Conservation (phyloP, 2,329 filamentous ascomycete species). For the Madurella mycetomatis region DNA sequence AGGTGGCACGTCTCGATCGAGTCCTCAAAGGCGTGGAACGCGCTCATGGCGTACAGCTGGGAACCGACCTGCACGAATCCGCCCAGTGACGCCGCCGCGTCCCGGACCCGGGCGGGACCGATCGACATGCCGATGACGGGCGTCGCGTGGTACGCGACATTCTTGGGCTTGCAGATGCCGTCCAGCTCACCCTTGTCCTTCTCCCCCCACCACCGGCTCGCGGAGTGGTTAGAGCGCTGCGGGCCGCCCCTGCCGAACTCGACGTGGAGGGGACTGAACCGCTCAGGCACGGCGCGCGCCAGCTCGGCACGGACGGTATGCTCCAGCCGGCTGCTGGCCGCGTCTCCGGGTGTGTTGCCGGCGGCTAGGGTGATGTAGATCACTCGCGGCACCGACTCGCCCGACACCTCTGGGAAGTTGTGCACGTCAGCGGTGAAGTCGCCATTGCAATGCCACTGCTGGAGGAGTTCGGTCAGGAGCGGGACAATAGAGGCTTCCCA, state of each 20-base stretch:
- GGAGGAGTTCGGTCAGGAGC: constrained; percentile 8
- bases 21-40: constrained; percentile 14
- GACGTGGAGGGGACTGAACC: constrained; percentile 8
- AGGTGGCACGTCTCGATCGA: neutral
- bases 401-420: constrained; percentile 17
- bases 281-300: neutral
- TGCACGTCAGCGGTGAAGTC: constrained; percentile 18
- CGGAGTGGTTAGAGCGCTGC: neutral
- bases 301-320: constrained; percentile 5
- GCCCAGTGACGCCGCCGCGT: constrained; percentile 13
- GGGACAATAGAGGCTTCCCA: constrained; percentile 13
- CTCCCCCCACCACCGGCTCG: constrained; percentile 3
- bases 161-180: constrained; percentile 11
- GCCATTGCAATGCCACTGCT: constrained; percentile 7
- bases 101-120: constrained; percentile 4
- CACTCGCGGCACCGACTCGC: constrained; percentile 11
- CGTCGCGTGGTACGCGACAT: constrained; percentile 6
- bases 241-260: constrained; percentile 11
- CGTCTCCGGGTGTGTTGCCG: neutral
- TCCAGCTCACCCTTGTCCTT: constrained; percentile 1
- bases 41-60: constrained; percentile 14
- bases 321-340: neutral
- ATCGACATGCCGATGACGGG: constrained; percentile 18
- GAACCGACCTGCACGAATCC: constrained; percentile 11
- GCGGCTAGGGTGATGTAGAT: constrained; percentile 13